Evolutionary conservation across 2,329 filamentous ascomycete genomes (phyloP).

Genomic region (Penicillium sp.): DNA sequence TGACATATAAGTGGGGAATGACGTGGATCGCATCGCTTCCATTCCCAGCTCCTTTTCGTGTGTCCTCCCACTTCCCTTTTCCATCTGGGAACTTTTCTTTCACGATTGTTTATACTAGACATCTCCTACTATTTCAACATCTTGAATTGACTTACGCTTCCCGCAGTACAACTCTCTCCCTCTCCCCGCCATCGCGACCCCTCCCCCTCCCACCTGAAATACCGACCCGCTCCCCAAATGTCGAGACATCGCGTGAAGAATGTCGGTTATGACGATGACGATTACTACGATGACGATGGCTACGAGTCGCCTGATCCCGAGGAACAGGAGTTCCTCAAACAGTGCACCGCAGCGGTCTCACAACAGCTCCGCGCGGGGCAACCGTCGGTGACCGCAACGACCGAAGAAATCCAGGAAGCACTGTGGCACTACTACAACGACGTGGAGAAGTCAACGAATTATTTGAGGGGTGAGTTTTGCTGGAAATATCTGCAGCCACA

Average conservation of each 20-base stretch:
- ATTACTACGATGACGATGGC: conserved; percentile 37
- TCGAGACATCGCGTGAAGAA: conserved; percentile 45
- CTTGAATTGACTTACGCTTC: not conserved
- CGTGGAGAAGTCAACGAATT: conserved; percentile 74
- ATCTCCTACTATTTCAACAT: not conserved
- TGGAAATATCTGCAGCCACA: not conserved
- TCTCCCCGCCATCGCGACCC: conserved; percentile 1
- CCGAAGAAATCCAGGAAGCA: conserved; percentile 76
- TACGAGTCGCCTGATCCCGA: conserved; percentile 41
- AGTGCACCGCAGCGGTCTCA: conserved; percentile 63
- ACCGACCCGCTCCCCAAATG: conserved; percentile 27
- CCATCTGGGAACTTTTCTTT: not conserved
- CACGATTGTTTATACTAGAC: not conserved
- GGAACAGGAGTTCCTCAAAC: conserved; percentile 54
- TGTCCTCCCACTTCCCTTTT: not conserved
- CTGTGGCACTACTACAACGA: conserved; percentile 97
- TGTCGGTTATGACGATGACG: conserved; percentile 41
- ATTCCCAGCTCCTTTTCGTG: not conserved
- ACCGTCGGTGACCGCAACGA: conserved; percentile 56
- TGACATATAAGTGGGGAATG: conserved; percentile 26
- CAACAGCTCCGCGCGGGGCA: conserved; percentile 58
- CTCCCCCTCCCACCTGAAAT: conserved; percentile 2
- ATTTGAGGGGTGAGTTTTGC: conserved; percentile 59
- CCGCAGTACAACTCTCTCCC: not conserved
- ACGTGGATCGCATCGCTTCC: conserved; percentile 24